phyloP scores from a whole-genome alignment of 495 filamentous ascomycete species.

The Podospora pseudoanserina region DNA sequence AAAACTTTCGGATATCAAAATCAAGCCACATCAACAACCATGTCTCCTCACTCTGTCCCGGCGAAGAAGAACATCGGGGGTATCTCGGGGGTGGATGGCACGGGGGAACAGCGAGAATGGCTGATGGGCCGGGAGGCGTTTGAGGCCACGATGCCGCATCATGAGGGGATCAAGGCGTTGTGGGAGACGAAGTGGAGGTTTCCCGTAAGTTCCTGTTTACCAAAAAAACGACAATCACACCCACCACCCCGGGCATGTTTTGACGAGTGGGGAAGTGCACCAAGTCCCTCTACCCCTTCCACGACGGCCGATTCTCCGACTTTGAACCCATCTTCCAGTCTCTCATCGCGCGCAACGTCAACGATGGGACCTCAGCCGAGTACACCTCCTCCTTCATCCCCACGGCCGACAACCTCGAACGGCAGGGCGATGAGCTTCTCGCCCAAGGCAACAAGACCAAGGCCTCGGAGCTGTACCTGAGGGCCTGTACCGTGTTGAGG shows the following conservation, averaged over 20 bases:
- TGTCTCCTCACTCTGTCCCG: constrained; percentile 24
- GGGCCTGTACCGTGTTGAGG: constrained; percentile 67
- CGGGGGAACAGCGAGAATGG: constrained; percentile 23
- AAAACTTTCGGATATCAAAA: constrained; percentile 5
- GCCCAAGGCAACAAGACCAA: constrained; percentile 41
- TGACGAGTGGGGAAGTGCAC: constrained; percentile 41
- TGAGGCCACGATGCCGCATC: constrained; percentile 52
- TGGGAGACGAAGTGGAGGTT: constrained; percentile 83
- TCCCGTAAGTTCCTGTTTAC: constrained; percentile 43
- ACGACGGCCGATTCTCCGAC: constrained; percentile 66
- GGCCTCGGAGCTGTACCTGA: constrained; percentile 62
- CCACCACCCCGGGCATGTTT: neutral
- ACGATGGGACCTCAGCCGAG: constrained; percentile 59
- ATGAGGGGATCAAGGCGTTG: constrained; percentile 66
- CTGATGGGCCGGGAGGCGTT: constrained; percentile 42
- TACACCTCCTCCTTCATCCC: constrained; percentile 64
- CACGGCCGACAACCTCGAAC: constrained; percentile 51
- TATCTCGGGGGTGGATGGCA: neutral
- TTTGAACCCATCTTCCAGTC: constrained; percentile 68
- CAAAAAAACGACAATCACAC: neutral
- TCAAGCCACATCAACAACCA: constrained; percentile 13
- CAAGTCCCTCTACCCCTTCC: constrained; percentile 73
- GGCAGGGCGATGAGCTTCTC: constrained; percentile 46
- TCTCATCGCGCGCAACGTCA: constrained; percentile 56
- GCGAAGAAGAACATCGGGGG: neutral